Evolutionary conservation across 768 basidiomycete genomes (phyloP).

Genomic region (Boletus rubroflammeus): DNA sequence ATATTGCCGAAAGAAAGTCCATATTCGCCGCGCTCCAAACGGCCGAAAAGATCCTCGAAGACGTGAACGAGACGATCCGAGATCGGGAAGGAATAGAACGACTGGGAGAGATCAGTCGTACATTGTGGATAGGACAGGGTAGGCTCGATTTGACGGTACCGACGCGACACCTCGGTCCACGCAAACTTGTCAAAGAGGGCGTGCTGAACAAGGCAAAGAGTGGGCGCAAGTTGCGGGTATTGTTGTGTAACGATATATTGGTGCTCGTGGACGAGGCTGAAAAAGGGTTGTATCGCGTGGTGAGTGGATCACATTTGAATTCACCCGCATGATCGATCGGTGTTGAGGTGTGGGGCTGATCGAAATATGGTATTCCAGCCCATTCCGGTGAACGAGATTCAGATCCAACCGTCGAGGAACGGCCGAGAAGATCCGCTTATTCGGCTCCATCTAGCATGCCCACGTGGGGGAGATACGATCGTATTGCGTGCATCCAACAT

Average conservation of each 20-base stretch:
- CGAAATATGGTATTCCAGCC: constrained; percentile 42
- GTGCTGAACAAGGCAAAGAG: constrained; percentile 78
- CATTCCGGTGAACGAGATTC: constrained; percentile 66
- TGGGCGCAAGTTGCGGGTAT: constrained; percentile 67
- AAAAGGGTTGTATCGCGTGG: constrained; percentile 79
- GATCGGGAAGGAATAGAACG: constrained; percentile 78
- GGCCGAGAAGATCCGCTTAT: constrained; percentile 68
- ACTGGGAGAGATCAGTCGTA: constrained; percentile 68
- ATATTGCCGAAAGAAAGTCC: constrained; percentile 48
- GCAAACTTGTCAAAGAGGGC: constrained; percentile 79
- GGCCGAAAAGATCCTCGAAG: constrained; percentile 68
- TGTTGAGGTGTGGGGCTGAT: not conserved
- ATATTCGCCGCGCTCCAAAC: constrained; percentile 55
- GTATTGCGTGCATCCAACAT: constrained; percentile 52
- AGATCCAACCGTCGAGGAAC: constrained; percentile 48
- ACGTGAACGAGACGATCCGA: constrained; percentile 88
- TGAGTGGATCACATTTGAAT: constrained; percentile 34
- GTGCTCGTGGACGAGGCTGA: constrained; percentile 74
- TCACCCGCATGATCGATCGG: not conserved
- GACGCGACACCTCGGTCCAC: constrained; percentile 79
- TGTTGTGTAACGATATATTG: constrained; percentile 88
- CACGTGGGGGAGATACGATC: constrained; percentile 71
- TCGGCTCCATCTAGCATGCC: constrained; percentile 62
- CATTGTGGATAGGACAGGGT: constrained; percentile 86
- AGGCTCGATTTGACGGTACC: constrained; percentile 89